These are phyloP conservation scores for Candida maesae DNA, from an alignment of 805 yeast species.

Conservation along the genomic window DNA sequence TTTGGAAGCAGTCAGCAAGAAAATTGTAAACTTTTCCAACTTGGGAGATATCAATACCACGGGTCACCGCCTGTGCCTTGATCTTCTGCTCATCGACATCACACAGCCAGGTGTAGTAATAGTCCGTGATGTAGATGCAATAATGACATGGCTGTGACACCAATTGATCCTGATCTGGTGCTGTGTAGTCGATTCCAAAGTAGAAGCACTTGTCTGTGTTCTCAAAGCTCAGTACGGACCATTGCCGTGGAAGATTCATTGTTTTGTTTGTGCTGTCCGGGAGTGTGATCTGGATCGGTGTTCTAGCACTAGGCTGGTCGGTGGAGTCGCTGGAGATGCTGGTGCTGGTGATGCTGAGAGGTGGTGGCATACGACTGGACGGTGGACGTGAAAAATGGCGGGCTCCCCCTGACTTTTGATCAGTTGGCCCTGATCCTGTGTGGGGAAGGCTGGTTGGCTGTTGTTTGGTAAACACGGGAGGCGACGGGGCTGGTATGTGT, in stretches of 20 bases:
- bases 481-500: constrained; percentile 11
- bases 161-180: background rate
- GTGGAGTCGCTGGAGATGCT: constrained; percentile 1
- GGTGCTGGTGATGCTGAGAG: background rate
- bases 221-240: constrained; percentile 18
- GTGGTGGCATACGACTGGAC: constrained; percentile 1
- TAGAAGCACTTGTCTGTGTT: constrained; percentile 13
- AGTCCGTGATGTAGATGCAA: constrained; percentile 20
- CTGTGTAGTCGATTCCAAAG: constrained; percentile 21
- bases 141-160: background rate
- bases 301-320: background rate
- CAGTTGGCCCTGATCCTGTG: background rate
- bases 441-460: constrained; percentile 1
- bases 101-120: constrained; percentile 23
- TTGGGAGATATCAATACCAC: constrained; percentile 17
- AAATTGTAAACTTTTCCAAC: constrained; percentile 11
- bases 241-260: constrained; percentile 22
- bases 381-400: constrained; percentile 1
- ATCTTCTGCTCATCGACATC: constrained; percentile 18
- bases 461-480: constrained; percentile 1
- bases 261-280: background rate
- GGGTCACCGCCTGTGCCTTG: constrained; percentile 13
- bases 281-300: background rate
- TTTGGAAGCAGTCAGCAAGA: constrained; percentile 14
- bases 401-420: background rate